Conservation (phyloP, 2,329 filamentous ascomycete genomes). For the Xenoacremonium recifei region DNA sequence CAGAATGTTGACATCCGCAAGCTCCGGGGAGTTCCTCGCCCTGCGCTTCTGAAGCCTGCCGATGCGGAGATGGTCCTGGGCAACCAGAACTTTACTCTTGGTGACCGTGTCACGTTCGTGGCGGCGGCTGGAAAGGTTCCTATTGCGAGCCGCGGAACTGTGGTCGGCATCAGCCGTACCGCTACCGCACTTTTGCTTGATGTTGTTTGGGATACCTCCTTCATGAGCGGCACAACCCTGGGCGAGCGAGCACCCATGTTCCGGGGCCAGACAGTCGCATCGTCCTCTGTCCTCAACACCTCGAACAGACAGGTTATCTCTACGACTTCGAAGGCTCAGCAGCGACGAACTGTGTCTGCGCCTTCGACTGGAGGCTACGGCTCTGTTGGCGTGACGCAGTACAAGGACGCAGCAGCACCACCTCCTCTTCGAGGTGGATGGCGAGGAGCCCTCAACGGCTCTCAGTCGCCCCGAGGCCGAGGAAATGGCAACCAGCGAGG, state of each 20-base stretch:
- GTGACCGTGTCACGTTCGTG: constrained; percentile 90
- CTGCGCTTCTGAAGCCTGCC: constrained; percentile 85
- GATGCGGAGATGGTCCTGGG: constrained; percentile 93
- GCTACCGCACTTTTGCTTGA: constrained; percentile 80
- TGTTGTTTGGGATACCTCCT: constrained; percentile 88
- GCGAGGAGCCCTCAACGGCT: constrained; percentile 54
- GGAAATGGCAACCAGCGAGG: constrained; percentile 39
- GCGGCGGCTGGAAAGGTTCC: constrained; percentile 92
- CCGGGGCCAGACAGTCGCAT: constrained; percentile 86
- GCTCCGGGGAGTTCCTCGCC: constrained; percentile 78
- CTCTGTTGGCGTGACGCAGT: constrained; percentile 61
- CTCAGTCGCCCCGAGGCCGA: constrained; percentile 38
- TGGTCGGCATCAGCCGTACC: constrained; percentile 91
- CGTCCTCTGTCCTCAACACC: constrained; percentile 86
- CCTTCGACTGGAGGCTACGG: constrained; percentile 54
- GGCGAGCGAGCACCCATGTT: constrained; percentile 89
- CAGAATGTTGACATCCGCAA: constrained; percentile 61
- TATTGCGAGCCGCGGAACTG: constrained; percentile 85
- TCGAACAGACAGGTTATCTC: constrained; percentile 78
- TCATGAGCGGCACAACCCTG: constrained; percentile 95
- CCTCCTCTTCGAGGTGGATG: constrained; percentile 55
- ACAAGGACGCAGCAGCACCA: constrained; percentile 55
- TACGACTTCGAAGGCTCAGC: constrained; percentile 51
- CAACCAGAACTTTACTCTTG: constrained; percentile 78
- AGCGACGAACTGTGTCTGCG: constrained; percentile 49